Base-by-base conservation (phyloP, 2,329 filamentous ascomycete species). In the Colletotrichum sp. region DNA sequence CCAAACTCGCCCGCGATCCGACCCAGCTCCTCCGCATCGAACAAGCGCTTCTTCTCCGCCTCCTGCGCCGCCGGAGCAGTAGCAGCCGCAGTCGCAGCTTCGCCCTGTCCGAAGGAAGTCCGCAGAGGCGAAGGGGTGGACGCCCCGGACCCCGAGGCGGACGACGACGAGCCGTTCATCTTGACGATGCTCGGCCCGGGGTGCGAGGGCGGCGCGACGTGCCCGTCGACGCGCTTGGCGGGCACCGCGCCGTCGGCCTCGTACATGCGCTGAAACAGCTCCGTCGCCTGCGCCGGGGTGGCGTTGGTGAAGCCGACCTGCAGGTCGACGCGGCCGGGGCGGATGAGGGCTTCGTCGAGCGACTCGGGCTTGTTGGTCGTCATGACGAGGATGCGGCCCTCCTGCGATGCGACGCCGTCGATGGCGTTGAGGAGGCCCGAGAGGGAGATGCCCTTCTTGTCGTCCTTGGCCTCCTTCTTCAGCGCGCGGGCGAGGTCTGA, bases 341-440 rank as follows among this genome's bases (percentile, higher is more conserved):
- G 89, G 66, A 96, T 92, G 8, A 97, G 88, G 0, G 94, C 94
- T 61, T 92, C 89, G 80, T 96, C 94, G 0, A 96, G 90, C 16
- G 90, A 88, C 79, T 96, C 92, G 4, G 93, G 93, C 75, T 92
- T 90, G 83, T 96, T 97, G 36, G 94, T 95, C 0, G 94, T 96
- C 93, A 96, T 95, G 85, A 96, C 93, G 21, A 96, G 89, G 15
- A 96, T 91, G 61, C 94, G 91, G 30, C 94, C 94, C 84, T 96
- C 94, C 79, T 95, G 94, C 5, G 92, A 94, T 2, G 93, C 94
- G 2, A 96, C 94, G 71, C 95, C 94, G 80, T 98, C 95, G 75
- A 98, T 95, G 74, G 94, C 93, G 83, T 98, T 98, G 67, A 98
- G 89, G 2, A 98, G 88, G 1, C 94, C 94, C 0, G 94, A 95